Evolutionary conservation across 805 yeast genomes (phyloP).

Genomic region (Jamesozyma gamospora): DNA sequence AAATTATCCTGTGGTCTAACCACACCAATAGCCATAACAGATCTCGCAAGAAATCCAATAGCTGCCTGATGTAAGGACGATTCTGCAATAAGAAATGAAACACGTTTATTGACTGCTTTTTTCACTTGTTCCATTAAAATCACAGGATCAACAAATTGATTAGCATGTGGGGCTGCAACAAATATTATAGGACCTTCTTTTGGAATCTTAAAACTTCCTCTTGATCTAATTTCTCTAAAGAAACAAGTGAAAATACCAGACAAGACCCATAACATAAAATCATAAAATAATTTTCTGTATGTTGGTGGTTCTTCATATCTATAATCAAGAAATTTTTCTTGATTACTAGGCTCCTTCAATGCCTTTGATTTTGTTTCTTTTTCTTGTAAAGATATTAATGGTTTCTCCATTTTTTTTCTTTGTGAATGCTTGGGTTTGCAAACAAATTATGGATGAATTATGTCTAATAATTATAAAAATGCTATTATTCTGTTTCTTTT

Average conservation of each 20-base stretch:
- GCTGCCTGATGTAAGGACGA: constrained; percentile 54
- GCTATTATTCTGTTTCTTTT: too few species aligned
- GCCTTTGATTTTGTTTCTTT: background rate
- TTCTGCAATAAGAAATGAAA: constrained; percentile 66
- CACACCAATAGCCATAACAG: constrained; percentile 82
- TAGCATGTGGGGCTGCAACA: constrained; percentile 97
- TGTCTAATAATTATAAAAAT: background rate
- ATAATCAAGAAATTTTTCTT: background rate
- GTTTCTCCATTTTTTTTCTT: constrained; percentile 2
- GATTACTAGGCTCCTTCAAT: background rate
- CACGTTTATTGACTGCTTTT: constrained; percentile 50
- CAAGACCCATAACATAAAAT: constrained; percentile 42
- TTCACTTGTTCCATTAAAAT: constrained; percentile 47
- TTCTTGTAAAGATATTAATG: background rate
- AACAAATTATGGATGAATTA: background rate
- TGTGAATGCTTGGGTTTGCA: background rate
- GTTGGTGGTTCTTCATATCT: constrained; percentile 33
- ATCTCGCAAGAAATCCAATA: constrained; percentile 67
- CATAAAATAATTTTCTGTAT: constrained; percentile 37
- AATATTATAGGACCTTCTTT: constrained; percentile 75
- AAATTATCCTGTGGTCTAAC: constrained; percentile 85
- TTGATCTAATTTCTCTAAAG: constrained; percentile 78
- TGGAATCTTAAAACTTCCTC: constrained; percentile 74
- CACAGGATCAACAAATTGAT: constrained; percentile 74
- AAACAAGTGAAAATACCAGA: constrained; percentile 49